Evolutionary conservation across 306 rosid species (phyloP), one percentile per base, ranked within the genome.

Genomic region (Cicer judaicum): DNA sequence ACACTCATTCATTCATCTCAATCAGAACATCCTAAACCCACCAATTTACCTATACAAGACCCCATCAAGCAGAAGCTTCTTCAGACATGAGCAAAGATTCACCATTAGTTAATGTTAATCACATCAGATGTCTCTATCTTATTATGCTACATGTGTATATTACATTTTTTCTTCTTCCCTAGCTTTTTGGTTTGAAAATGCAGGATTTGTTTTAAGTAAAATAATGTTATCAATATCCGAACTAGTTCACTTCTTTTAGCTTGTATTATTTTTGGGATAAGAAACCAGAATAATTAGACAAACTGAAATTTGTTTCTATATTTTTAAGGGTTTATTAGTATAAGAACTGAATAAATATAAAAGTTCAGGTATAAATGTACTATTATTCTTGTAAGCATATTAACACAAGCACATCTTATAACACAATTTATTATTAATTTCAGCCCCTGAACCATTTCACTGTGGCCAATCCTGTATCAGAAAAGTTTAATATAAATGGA

Each of bases 1-100:
- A 40, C 85, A 63, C 86, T 91, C 69, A 70, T 93, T 64, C 89
- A 81, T 10, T 91, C 96, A 6, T 91, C 97, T 1, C 83, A 88
- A 76, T 80, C 97, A 0, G 87, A 85, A 24, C 80, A 70, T 68
- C 85, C 92, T 39, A 81, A 81, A 6, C 85, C 88, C 16, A 19
- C 47, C 43, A 55, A 9, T 52, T 50, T 73, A 39, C 81, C 79
- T 8, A 54, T 79, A 50, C 83, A 82, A 78, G 92, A 91, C 72
- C 85, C 85, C 14, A 1, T 54, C 13, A 65, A 42, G 81, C 87
- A 89, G 74, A 72, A 5, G 38, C 88, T 93, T 76, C 88, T 91
- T 72, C 83, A 60, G 18, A n/a, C 34, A 84, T 82, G 79, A 85
- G 66, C 64, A 64, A 48, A 73, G 24, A 73, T 70, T 71, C 61